These are phyloP conservation scores for Cyclaneusma minus DNA, from an alignment of 2,329 filamentous ascomycete genomes.

Conservation along the genomic window DNA sequence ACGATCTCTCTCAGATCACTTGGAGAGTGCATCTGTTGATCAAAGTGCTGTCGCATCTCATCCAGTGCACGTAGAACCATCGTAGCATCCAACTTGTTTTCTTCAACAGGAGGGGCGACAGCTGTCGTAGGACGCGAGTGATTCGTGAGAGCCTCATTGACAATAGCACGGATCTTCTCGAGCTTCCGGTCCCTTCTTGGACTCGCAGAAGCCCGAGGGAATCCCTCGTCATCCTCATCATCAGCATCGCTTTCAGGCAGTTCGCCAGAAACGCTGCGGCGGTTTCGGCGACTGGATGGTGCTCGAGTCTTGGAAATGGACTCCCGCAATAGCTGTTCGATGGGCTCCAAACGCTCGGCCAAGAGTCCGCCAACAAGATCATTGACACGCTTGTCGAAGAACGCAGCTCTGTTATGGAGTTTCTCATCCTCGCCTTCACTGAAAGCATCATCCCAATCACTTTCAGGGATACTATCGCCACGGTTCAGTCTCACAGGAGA, in stretches of 20 bases:
- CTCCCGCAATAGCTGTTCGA: conserved; percentile 67
- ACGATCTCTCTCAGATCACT: conserved; percentile 44
- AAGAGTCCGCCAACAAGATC: conserved; percentile 67
- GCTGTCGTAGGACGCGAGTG: conserved; percentile 26
- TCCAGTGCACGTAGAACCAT: conserved; percentile 52
- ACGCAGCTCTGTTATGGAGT: conserved; percentile 63
- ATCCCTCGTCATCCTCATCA: conserved; percentile 55
- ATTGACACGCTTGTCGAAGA: conserved; percentile 86
- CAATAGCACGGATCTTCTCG: conserved; percentile 63
- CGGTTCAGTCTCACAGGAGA: conserved; percentile 47
- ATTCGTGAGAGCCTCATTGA: conserved; percentile 56
- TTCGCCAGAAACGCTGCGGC: conserved; percentile 56
- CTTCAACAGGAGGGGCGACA: conserved; percentile 8
- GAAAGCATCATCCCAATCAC: conserved; percentile 85
- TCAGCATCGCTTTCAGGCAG: conserved; percentile 77
- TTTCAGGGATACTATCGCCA: conserved; percentile 50
- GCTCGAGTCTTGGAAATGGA: conserved; percentile 54
- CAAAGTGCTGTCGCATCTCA: conserved; percentile 41
- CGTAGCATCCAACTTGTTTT: conserved; percentile 18
- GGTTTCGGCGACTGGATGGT: conserved; percentile 38
- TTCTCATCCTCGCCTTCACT: conserved; percentile 73
- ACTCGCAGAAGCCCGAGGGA: conserved; percentile 54
- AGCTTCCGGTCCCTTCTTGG: conserved; percentile 63
- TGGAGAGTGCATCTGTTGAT: conserved; percentile 27
- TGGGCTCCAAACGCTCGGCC: conserved; percentile 59